Evolutionary conservation across 1,139 yeast genomes (phyloP), one percentile per base, ranked within the genome.

Genomic region (Kurtzmaniella quercitrusa): DNA sequence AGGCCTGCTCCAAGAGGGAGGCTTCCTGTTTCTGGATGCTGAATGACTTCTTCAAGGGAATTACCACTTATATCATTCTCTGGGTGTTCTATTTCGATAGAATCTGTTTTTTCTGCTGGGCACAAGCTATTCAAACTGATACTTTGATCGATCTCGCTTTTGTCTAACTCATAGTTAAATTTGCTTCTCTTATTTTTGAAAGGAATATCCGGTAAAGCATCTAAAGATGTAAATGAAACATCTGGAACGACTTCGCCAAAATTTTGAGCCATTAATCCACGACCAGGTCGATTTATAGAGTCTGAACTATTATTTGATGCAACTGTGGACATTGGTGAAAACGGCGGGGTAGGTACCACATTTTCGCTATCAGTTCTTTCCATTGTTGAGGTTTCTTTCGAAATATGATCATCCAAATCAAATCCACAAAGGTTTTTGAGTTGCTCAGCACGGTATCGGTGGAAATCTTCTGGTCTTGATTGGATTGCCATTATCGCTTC

Each of bases 401-500:
- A 14, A 14, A 26, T 26, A 14, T 26, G 30, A 18, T 34, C 40
- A 45, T 51, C 52, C 5, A 53, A 36, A 40, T 53, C 55, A n/a
- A 63, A 53, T 18, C 52, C 48, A 42, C 60, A 57, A 16, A 22
- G 33, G 42, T 56, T 56, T n/a, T 43, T 45, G 34, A 70, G 55
- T 40, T 61, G 66, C 36, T 54, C 50, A 3, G 40, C 42, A 44
- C 75, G 55, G 46, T 64, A 68, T 38, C 53, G 45, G 3, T 47
- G 45, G 35, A 61, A 60, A 30, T 59, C 47, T 12, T 56, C 61
- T 1, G 62, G 63, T 15, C 59, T 43, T 14, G 47, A 40, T 42
- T 66, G 71, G 18, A 72, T 52, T 38, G 50, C 56, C 19, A 70
- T 67, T 20, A 71, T 63, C 44, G 63, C 66, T 35, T 63, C 57